Evolutionary conservation across 2,329 filamentous ascomycete genomes (phyloP).

Genomic region (Talaromyces sp.): DNA sequence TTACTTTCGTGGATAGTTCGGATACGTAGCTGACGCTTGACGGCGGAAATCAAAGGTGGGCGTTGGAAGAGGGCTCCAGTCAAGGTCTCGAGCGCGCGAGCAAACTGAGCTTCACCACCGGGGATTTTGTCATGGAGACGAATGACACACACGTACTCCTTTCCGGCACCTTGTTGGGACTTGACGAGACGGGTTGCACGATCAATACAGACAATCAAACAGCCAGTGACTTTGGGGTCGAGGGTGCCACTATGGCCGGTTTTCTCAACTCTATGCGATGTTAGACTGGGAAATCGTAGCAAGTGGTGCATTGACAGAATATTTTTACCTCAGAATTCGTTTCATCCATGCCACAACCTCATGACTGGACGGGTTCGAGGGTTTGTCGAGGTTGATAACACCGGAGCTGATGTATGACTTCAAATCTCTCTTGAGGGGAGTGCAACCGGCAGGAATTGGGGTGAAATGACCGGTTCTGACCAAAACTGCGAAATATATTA

Average conservation of each 20-base stretch:
- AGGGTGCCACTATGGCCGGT: slow-evolving; percentile 97
- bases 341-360: slow-evolving; percentile 99
- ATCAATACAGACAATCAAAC: slow-evolving; percentile 91
- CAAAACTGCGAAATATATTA: slow-evolving; percentile 53
- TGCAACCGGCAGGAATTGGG: slow-evolving; percentile 87
- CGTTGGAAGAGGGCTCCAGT: slow-evolving; percentile 97
- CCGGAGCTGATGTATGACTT: slow-evolving; percentile 96
- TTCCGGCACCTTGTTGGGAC: slow-evolving; percentile 97
- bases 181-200: slow-evolving; percentile 96
- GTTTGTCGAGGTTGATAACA: slow-evolving; percentile 98
- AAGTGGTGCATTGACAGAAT: not conserved
- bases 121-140: slow-evolving; percentile 92
- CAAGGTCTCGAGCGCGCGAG: slow-evolving; percentile 87
- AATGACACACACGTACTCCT: slow-evolving; percentile 97
- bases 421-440: slow-evolving; percentile 86
- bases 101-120: slow-evolving; percentile 87
- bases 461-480: slow-evolving; percentile 95
- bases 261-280: slow-evolving; percentile 67
- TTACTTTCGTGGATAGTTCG: slow-evolving; percentile 97
- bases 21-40: slow-evolving; percentile 98
- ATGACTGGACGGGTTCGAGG: slow-evolving; percentile 94
- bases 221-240: slow-evolving; percentile 96
- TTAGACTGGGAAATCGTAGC: not conserved
- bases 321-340: slow-evolving; percentile 74
- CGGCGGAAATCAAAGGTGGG: slow-evolving; percentile 92